Conservation (phyloP, 2,329 filamentous ascomycete species). For the Penicillium aurantiogriseum region DNA sequence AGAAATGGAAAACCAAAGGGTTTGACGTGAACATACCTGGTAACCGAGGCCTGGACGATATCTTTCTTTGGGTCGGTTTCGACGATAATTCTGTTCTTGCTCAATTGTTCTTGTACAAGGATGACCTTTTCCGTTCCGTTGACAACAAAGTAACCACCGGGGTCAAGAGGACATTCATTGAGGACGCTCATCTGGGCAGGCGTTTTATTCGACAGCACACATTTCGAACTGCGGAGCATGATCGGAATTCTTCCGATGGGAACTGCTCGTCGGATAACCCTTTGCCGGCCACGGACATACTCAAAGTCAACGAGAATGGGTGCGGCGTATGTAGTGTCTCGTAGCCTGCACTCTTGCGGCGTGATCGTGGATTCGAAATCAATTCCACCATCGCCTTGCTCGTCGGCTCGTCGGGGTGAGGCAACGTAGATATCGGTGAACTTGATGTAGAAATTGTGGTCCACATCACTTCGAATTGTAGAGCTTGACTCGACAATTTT, state of each 20-base stretch:
- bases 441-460: conserved; percentile 89
- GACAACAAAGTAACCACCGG: conserved; percentile 96
- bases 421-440: conserved; percentile 89
- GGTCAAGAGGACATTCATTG: conserved; percentile 94
- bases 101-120: conserved; percentile 94
- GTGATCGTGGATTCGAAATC: conserved; percentile 61
- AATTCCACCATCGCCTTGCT: conserved; percentile 55
- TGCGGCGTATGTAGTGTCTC: conserved; percentile 97
- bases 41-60: conserved; percentile 92
- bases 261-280: conserved; percentile 70
- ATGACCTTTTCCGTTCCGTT: conserved; percentile 99
- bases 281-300: conserved; percentile 78
- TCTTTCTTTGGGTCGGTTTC: conserved; percentile 90
- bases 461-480: conserved; percentile 84
- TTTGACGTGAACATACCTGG: conserved; percentile 48
- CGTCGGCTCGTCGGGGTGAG: conserved; percentile 74
- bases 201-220: conserved; percentile 76
- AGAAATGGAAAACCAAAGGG: conserved; percentile 8
- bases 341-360: conserved; percentile 91
- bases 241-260: conserved; percentile 89
- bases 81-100: conserved; percentile 98
- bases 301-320: conserved; percentile 91
- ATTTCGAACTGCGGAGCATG: conserved; percentile 96
- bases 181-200: conserved; percentile 86
- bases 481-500: conserved; percentile 93